Evolutionary conservation across 2,329 filamentous ascomycete species (phyloP).

Genomic region (Talaromyces rugulosus): DNA sequence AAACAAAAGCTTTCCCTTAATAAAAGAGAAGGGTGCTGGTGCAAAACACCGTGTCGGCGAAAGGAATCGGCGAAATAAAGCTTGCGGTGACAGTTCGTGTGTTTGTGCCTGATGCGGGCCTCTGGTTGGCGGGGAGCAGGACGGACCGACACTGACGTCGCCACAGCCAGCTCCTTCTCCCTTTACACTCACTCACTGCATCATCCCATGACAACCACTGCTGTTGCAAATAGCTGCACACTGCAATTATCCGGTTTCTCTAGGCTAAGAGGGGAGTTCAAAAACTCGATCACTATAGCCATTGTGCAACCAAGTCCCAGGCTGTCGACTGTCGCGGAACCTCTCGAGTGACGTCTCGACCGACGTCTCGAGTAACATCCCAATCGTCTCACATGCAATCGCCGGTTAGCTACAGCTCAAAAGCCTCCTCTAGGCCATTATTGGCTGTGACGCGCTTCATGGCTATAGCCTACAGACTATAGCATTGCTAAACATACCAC

Average conservation of each 20-base stretch:
- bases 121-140: slow-evolving; percentile 11
- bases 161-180: background rate
- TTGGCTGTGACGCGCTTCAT: background rate
- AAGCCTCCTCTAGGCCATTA: background rate
- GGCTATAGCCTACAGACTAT: background rate
- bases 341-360: background rate
- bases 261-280: background rate
- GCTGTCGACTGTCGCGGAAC: background rate
- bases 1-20: background rate
- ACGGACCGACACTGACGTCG: background rate
- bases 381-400: background rate
- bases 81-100: background rate
- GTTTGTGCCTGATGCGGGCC: background rate
- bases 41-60: background rate
- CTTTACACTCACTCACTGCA: background rate
- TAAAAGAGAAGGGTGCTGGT: background rate
- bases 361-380: background rate
- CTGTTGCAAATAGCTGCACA: background rate
- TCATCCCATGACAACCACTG: background rate
- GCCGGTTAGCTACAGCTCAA: background rate
- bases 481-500: background rate
- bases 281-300: background rate
- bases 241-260: background rate
- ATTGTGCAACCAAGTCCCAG: background rate
- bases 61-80: background rate